Base-by-base conservation (phyloP, 371 early-diverging fungal genomes). In the Lichtheimia hyalospora region DNA sequence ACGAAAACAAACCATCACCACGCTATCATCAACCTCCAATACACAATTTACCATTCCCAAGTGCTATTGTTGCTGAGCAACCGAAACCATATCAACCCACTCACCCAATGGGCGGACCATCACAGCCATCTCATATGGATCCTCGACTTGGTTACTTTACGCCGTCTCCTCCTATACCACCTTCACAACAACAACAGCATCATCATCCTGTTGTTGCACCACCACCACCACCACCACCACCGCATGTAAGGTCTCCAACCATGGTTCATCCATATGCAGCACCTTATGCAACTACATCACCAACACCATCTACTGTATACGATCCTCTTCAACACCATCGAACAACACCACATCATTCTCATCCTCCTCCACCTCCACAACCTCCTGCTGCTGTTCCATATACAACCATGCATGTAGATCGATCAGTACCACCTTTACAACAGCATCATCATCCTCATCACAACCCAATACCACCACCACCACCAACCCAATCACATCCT, bases 21-120 rank as follows among this genome's bases (percentile, higher is more conserved):
- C 23, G 68, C 64, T 49, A 53, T 68, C 24, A 40, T 23, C 34
- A 34, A 34, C 34, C 34, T 8, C 34, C 34, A 2, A 2, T 73
- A 4, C 74, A 71, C 23, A 69, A 52, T 15, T 69, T 69, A 41
- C 66, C 74, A 39, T 71, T 71, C 42, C 68, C 71, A 28, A 61
- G 64, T 4, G 67, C 77, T 4, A 55, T 69, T 5, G 43, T 54
- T 23, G 52, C 59, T 34, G 63, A 62, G 14, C 58, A 63, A 54
- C 24, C 58, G 10, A 34, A 34, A 8, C 34, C 34, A 34, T 34
- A 34, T 34, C 34, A 34, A 34, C 27, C n/a, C n/a, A n/a, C n/a
- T n/a, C n/a, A n/a, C n/a, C n/a, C 34, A 34, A 34, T 34, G 34
- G 34, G 34, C 10, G 34, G 34, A 34, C 34, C 34, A 1, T 34